Percentiles rank a stretch among this genome's conserved stretches.
Conservation (phyloP, 2,329 filamentous ascomycete genomes). For the Blumeria hordei region DNA sequence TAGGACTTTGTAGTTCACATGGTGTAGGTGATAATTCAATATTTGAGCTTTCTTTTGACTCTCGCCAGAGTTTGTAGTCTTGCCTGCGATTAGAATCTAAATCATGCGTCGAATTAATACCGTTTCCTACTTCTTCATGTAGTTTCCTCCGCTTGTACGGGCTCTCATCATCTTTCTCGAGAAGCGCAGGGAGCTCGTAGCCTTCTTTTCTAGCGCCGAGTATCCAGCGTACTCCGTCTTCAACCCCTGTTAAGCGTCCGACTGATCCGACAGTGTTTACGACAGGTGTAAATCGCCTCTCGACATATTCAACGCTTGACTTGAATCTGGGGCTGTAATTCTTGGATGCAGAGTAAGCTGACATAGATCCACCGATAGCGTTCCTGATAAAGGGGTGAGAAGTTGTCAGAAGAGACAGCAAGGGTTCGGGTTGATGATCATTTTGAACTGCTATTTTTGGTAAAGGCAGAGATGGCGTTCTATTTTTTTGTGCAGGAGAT, state of each 20-base stretch:
- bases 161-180: slow-evolving; percentile 19
- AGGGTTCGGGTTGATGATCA: slow-evolving; percentile 37
- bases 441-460: background rate
- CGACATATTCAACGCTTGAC: slow-evolving; percentile 74
- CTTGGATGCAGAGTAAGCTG: slow-evolving; percentile 69
- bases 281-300: slow-evolving; percentile 66
- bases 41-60: slow-evolving; percentile 18
- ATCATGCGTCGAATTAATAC: slow-evolving; percentile 2
- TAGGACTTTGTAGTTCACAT: slow-evolving; percentile 52
- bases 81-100: slow-evolving; percentile 12
- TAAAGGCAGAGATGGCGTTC: slow-evolving; percentile 2
- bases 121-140: slow-evolving; percentile 17
- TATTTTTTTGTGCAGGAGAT: slow-evolving; percentile 24
- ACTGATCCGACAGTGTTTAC: slow-evolving; percentile 71
- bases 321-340: slow-evolving; percentile 76
- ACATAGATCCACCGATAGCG: slow-evolving; percentile 63
- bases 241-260: slow-evolving; percentile 65
- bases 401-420: slow-evolving; percentile 67
- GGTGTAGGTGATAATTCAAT: slow-evolving; percentile 64
- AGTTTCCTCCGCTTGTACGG: slow-evolving; percentile 36
- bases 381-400: slow-evolving; percentile 69
- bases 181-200: slow-evolving; percentile 18
- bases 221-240: slow-evolving; percentile 69
- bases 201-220: slow-evolving; percentile 27
- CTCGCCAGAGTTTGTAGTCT: slow-evolving; percentile 12